phyloP scores from a whole-genome alignment of 805 yeast genomes.

The Cyberlindnera subsufficiens region DNA sequence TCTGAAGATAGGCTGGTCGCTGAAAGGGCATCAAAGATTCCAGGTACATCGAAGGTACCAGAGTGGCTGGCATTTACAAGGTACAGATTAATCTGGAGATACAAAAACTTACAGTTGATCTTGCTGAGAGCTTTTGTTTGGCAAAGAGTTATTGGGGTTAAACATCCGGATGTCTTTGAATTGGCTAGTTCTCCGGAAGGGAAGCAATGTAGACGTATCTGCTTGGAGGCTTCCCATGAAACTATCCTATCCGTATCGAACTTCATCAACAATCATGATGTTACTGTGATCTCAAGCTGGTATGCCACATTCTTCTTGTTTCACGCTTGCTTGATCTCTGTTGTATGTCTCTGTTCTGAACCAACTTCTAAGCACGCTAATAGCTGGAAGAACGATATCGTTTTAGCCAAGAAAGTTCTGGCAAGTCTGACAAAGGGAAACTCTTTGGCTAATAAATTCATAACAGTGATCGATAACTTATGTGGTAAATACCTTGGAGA shows the following conservation, averaged over 20 bases:
- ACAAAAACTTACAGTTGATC: slow-evolving; percentile 47
- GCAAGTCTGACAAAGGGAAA: slow-evolving; percentile 34
- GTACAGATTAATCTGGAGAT: slow-evolving; percentile 52
- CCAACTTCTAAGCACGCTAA: slow-evolving; percentile 38
- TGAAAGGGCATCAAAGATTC: slow-evolving; percentile 17
- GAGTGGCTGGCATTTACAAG: slow-evolving; percentile 52
- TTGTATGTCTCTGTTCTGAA: slow-evolving; percentile 48
- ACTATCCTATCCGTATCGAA: slow-evolving; percentile 45
- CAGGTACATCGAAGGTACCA: slow-evolving; percentile 25
- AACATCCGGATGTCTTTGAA: slow-evolving; percentile 27
- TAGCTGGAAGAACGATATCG: slow-evolving; percentile 40
- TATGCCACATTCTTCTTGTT: slow-evolving; percentile 57
- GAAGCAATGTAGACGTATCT: slow-evolving; percentile 42
- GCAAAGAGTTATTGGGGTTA: slow-evolving; percentile 40
- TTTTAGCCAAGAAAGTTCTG: slow-evolving; percentile 35
- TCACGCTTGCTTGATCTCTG: slow-evolving; percentile 57
- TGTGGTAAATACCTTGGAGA: slow-evolving; percentile 26
- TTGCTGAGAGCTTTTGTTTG: slow-evolving; percentile 52
- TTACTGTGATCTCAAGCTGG: slow-evolving; percentile 53
- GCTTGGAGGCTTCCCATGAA: slow-evolving; percentile 45
- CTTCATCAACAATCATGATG: slow-evolving; percentile 28
- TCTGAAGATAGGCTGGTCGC: slow-evolving; percentile 33
- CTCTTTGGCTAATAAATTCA: slow-evolving; percentile 39
- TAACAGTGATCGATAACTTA: slow-evolving; percentile 39
- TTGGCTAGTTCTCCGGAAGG: slow-evolving; percentile 36